Conservation (phyloP, 352 stramenopile species). For the Phytophthora hibernalis region DNA sequence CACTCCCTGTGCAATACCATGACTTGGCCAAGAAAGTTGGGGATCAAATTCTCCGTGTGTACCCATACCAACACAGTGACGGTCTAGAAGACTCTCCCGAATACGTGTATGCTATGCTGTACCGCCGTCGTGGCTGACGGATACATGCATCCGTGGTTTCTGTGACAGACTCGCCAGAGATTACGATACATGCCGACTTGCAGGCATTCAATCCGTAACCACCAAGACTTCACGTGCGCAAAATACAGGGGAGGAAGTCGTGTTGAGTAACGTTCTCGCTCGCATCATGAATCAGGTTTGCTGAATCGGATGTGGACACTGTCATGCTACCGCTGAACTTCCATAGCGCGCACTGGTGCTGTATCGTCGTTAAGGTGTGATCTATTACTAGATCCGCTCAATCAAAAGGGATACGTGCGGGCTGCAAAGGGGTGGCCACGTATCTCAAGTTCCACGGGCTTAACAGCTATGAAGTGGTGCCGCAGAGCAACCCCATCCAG, state of each 20-base stretch:
- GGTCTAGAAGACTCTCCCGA: not conserved
- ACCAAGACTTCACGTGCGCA: not conserved
- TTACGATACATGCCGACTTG: not conserved
- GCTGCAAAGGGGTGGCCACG: not conserved
- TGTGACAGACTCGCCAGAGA: no score
- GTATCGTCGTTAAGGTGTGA: no score
- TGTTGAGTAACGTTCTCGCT: no score
- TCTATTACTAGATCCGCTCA: no score
- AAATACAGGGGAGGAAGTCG: not conserved
- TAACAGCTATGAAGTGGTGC: conserved; percentile 2
- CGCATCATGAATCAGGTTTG: no score
- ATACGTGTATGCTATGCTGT: conserved; percentile 1
- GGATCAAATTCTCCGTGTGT: no score
- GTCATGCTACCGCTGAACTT: no score
- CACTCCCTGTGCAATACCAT: no score
- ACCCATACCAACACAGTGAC: not conserved
- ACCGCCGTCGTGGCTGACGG: not conserved
- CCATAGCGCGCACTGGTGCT: no score
- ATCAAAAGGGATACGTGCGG: no score
- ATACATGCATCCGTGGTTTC: not conserved
- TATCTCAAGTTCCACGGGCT: not conserved
- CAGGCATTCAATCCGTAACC: not conserved
- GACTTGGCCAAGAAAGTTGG: no score
- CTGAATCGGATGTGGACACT: no score
- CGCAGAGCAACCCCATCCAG: conserved; percentile 25